These are phyloP conservation scores for Sugiyamaella marilandica DNA, from an alignment of 805 yeast genomes.

Conservation along the genomic window DNA sequence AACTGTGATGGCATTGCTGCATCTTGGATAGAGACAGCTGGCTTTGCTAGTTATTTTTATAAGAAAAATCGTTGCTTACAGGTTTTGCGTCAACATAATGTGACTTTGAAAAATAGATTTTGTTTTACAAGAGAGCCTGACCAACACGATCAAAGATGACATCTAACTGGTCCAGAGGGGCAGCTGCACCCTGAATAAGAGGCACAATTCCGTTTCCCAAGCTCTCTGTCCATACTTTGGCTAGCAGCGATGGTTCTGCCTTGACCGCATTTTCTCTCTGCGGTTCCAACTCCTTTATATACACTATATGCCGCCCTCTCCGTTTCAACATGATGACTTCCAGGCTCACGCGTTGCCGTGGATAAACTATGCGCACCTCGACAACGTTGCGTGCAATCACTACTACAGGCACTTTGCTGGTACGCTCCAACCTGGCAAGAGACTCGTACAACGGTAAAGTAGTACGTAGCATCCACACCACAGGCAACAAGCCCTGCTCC, in stretches of 20 bases:
- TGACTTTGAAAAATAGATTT: not conserved
- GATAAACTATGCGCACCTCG: conserved; percentile 10
- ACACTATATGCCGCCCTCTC: conserved; percentile 16
- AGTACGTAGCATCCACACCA: conserved; percentile 26
- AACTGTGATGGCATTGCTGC: not conserved
- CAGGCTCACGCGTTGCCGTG: conserved; percentile 5
- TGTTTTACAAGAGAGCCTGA: conserved; percentile 2
- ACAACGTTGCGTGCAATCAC: conserved; percentile 27
- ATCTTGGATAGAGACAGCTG: not conserved
- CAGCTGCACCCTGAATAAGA: conserved; percentile 22
- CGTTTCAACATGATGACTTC: conserved; percentile 19
- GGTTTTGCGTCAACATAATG: not conserved
- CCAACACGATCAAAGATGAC: conserved; percentile 3
- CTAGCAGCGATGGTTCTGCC: not conserved
- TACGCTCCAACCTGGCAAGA: conserved; percentile 14
- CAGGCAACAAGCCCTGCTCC: conserved; percentile 25
- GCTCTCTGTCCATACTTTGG: not conserved
- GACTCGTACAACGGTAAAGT: conserved; percentile 28
- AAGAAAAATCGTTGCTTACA: too few species aligned
- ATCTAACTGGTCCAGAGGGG: conserved; percentile 19
- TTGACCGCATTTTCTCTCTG: not conserved
- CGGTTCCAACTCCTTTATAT: conserved; percentile 15
- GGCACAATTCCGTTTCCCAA: conserved; percentile 23
- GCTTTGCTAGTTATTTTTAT: not conserved
- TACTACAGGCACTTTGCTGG: conserved; percentile 8